Conservation (phyloP, 768 basidiomycete genomes). For the Agaricus sinodeliciosus region DNA sequence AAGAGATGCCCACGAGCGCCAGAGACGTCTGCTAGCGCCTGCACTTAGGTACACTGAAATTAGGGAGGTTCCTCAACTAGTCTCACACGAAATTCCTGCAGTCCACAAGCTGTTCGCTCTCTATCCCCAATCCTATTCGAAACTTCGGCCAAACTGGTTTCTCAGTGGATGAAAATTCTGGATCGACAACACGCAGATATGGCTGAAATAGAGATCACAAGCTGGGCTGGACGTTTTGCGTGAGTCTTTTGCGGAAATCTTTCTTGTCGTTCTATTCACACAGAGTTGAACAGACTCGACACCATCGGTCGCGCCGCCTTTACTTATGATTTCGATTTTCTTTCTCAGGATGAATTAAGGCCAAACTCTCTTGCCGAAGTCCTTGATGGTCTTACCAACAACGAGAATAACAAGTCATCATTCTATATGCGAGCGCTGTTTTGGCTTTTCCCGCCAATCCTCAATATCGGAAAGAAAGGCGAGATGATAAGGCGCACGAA, state of each 20-base stretch:
- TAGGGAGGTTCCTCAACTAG: background rate
- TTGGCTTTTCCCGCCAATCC: constrained; percentile 50
- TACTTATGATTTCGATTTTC: constrained; percentile 53
- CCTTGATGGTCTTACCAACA: constrained; percentile 55
- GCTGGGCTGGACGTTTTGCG: constrained; percentile 59
- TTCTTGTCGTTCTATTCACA: background rate
- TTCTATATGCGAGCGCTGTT: constrained; percentile 63
- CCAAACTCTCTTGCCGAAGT: constrained; percentile 43
- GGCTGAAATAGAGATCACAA: constrained; percentile 46
- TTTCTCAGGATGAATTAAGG: constrained; percentile 29
- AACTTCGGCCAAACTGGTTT: constrained; percentile 44
- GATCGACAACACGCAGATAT: constrained; percentile 33
- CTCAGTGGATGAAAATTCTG: constrained; percentile 41
- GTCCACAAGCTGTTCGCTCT: constrained; percentile 47
- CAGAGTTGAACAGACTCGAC: constrained; percentile 37
- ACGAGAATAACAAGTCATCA: constrained; percentile 47
- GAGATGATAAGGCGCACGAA: constrained; percentile 49
- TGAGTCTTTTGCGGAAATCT: constrained; percentile 21
- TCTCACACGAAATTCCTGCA: constrained; percentile 13
- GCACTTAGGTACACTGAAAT: constrained; percentile 42
- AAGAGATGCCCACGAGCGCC: constrained; percentile 49
- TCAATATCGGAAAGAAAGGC: constrained; percentile 52
- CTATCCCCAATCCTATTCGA: constrained; percentile 48
- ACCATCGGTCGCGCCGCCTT: constrained; percentile 58
- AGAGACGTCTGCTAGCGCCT: constrained; percentile 45